These are phyloP conservation scores for Leishmania mexicana DNA, from an alignment of 208 protist species.

Conservation along the genomic window DNA sequence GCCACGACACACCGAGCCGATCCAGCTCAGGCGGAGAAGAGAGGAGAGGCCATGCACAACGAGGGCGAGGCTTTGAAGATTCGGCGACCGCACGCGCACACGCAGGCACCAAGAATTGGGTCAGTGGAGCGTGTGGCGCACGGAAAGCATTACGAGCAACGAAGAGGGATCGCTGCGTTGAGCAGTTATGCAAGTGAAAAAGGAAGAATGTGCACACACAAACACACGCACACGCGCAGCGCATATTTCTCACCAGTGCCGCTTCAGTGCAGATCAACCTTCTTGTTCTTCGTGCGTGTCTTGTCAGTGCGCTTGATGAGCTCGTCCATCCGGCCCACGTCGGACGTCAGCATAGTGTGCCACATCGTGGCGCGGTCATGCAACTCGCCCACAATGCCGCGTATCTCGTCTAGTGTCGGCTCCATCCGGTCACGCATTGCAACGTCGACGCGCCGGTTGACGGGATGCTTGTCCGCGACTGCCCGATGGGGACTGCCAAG, in stretches of 20 bases:
- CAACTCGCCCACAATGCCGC: slow-evolving; percentile 16
- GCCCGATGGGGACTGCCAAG: neutral
- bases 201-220: neutral
- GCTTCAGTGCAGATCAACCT: neutral
- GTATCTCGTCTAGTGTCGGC: slow-evolving; percentile 10
- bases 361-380: slow-evolving; percentile 15
- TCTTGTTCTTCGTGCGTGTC: neutral
- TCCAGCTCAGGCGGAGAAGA: neutral
- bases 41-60: too few relatives aligned
- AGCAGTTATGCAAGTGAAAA: neutral
- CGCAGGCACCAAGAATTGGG: too few relatives aligned
- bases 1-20: neutral
- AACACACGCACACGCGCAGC: too few relatives aligned
- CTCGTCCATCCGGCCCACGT: slow-evolving; percentile 15
- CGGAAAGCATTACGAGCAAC: neutral
- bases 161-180: neutral
- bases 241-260: neutral
- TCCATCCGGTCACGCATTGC: neutral
- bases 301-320: slow-evolving; percentile 9
- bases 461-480: neutral
- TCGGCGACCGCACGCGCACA: too few relatives aligned
- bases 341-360: slow-evolving; percentile 11
- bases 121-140: too few relatives aligned
- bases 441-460: neutral
- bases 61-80: too few relatives aligned